Evolutionary conservation across 352 stramenopile species (phyloP), one percentile per base, ranked within the genome.

Genomic region (Globisporangium irregulare): DNA sequence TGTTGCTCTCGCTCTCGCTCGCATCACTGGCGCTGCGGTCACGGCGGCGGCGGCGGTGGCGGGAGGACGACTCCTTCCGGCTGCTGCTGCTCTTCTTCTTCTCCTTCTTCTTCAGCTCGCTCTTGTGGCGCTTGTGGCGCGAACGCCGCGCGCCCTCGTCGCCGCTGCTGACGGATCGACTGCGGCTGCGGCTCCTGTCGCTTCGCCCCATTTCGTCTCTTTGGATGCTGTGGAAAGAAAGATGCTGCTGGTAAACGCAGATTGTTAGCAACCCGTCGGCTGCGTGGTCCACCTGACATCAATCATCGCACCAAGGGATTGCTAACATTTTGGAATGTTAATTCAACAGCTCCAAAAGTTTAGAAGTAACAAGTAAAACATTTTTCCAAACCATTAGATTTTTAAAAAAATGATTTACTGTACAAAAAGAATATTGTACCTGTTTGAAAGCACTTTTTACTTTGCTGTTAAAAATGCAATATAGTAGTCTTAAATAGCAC

Each of bases 171-270:
- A 22, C 20, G n/a, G 43, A 51, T 51, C 41, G 41, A 9, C 60
- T 66, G n/a, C 46, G 12, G 60, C 60, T 65, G 38, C 59, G 59
- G n/a, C 41, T 50, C 43, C 59, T 65, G 24, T 59, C 60, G 60
- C 60, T 66, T 41, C 60, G 43, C 29, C 27, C 60, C 60, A 66
- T 66, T 38, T 53, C 20, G 24, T 24, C 36, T n/a, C 57, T 50
- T 32, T 36, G n/a, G 8, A 10, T 29, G 25, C 22, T 54, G 58
- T 34, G 15, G 9, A 7, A 36, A 8, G 6, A 61, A 61, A 61
- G 55, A 46, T 61, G 55, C 55, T 2, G 4, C 29, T 4, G 8
- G 4, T 4, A 32, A 32, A 32, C 29, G 29, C 29, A 7, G 29
- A 7, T 32, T 32, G 29, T 32, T 32, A 32, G 29, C 29, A 32